Evolutionary conservation across 2,329 filamentous ascomycete species (phyloP).

Genomic region (Cladosporium velox): DNA sequence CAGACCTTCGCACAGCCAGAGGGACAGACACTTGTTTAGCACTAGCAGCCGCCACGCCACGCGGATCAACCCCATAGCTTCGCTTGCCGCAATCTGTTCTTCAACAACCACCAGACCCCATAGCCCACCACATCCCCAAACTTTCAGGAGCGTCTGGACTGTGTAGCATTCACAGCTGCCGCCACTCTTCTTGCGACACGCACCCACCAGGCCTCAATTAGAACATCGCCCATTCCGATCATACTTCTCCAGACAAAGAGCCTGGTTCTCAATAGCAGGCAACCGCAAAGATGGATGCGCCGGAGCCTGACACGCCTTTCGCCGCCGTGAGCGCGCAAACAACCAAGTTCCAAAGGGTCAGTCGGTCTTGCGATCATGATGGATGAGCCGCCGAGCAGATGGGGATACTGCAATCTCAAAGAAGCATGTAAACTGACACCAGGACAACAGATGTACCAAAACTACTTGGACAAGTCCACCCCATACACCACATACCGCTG

Average conservation of each 20-base stretch:
- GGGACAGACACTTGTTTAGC: background rate
- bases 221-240: background rate
- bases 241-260: background rate
- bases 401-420: background rate
- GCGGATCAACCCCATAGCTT: background rate
- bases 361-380: background rate
- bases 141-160: slow-evolving; percentile 12
- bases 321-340: slow-evolving; percentile 86
- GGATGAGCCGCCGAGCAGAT: background rate
- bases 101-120: slow-evolving; percentile 1
- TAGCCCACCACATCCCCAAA: background rate
- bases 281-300: slow-evolving; percentile 69
- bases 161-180: background rate
- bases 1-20: background rate
- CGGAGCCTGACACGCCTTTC: slow-evolving; percentile 90
- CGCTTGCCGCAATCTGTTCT: slow-evolving; percentile 16
- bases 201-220: background rate
- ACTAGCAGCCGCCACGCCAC: slow-evolving; percentile 7
- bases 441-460: slow-evolving; percentile 76
- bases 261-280: background rate
- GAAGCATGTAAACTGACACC: slow-evolving; percentile 5
- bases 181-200: background rate
- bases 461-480: slow-evolving; percentile 89
- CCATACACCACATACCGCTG: slow-evolving; percentile 89
- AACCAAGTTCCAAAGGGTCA: slow-evolving; percentile 65